Conservation (phyloP, 2,329 filamentous ascomycete genomes). For the Tolypocladium cylindrosporum region DNA sequence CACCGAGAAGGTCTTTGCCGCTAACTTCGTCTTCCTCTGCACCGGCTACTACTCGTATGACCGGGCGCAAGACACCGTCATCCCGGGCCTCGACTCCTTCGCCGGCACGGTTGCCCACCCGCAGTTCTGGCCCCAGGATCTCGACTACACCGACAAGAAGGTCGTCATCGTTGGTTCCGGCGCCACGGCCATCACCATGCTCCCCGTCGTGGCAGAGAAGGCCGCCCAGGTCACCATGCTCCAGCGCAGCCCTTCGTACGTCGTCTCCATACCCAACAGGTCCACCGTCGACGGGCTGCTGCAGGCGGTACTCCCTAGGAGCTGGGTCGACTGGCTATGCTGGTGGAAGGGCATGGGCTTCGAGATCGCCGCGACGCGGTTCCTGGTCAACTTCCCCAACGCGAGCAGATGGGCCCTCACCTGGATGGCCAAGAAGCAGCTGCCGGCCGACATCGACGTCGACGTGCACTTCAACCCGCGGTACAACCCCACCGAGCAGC, state of each 20-base stretch:
- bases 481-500: slow-evolving; percentile 64
- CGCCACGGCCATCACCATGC: slow-evolving; percentile 68
- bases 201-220: slow-evolving; percentile 58
- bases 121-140: slow-evolving; percentile 65
- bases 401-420: slow-evolving; percentile 24
- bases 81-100: slow-evolving; percentile 60
- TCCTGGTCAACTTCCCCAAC: slow-evolving; percentile 15
- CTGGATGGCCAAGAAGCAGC: slow-evolving; percentile 29
- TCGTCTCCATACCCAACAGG: slow-evolving; percentile 42
- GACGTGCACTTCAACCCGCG: slow-evolving; percentile 55
- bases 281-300: slow-evolving; percentile 26
- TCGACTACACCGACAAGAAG: slow-evolving; percentile 56
- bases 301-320: slow-evolving; percentile 33
- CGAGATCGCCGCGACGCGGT: slow-evolving; percentile 30
- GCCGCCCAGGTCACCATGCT: slow-evolving; percentile 66
- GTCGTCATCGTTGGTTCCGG: slow-evolving; percentile 68
- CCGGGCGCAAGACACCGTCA: slow-evolving; percentile 45
- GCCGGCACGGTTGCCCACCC: slow-evolving; percentile 55
- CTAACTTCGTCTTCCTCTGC: slow-evolving; percentile 50
- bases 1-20: slow-evolving; percentile 17
- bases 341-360: slow-evolving; percentile 39
- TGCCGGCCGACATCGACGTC: slow-evolving; percentile 43
- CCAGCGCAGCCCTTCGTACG: slow-evolving; percentile 67
- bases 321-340: slow-evolving; percentile 33
- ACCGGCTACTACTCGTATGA: slow-evolving; percentile 66